Percentiles rank a stretch among this genome's conserved stretches.
Evolutionary conservation across 305 asterid genomes (phyloP).

Genomic region (Rubia tinctorum): DNA sequence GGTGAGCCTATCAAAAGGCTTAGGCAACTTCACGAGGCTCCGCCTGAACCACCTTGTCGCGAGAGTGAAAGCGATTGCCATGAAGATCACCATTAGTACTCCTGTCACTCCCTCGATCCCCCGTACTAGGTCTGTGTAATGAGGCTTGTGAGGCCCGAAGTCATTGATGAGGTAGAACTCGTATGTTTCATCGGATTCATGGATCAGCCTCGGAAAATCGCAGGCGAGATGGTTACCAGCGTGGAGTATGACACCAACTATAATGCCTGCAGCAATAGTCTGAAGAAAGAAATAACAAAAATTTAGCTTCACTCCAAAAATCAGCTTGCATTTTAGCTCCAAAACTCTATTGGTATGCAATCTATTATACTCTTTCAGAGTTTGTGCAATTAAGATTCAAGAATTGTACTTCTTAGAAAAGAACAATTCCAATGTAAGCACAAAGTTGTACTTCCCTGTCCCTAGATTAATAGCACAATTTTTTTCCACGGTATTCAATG

Average conservation of each 20-base stretch:
- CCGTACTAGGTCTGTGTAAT: slow-evolving; percentile 33
- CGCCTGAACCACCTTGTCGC: slow-evolving; percentile 55
- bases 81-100: slow-evolving; percentile 45
- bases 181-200: slow-evolving; percentile 23
- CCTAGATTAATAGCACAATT: too few relatives aligned
- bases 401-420: too few relatives aligned
- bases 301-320: too few relatives aligned
- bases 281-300: slow-evolving; percentile 17
- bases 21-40: slow-evolving; percentile 44
- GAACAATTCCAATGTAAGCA: too few relatives aligned
- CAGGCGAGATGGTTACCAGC: slow-evolving; percentile 56
- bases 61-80: slow-evolving; percentile 53
- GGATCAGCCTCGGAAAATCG: slow-evolving; percentile 54
- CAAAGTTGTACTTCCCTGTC: too few relatives aligned
- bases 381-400: too few relatives aligned
- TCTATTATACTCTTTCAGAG: too few relatives aligned
- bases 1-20: slow-evolving; percentile 46
- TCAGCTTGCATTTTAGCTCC: too few relatives aligned
- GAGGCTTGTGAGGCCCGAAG: slow-evolving; percentile 41
- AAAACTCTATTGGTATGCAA: too few relatives aligned
- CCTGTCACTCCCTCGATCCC: slow-evolving; percentile 57
- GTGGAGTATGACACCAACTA: slow-evolving; percentile 48
- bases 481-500: too few relatives aligned
- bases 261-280: slow-evolving; percentile 56
- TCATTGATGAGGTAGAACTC: slow-evolving; percentile 15